These are phyloP conservation scores for Rickenella mellea DNA, from an alignment of 768 basidiomycete genomes.

Conservation along the genomic window DNA sequence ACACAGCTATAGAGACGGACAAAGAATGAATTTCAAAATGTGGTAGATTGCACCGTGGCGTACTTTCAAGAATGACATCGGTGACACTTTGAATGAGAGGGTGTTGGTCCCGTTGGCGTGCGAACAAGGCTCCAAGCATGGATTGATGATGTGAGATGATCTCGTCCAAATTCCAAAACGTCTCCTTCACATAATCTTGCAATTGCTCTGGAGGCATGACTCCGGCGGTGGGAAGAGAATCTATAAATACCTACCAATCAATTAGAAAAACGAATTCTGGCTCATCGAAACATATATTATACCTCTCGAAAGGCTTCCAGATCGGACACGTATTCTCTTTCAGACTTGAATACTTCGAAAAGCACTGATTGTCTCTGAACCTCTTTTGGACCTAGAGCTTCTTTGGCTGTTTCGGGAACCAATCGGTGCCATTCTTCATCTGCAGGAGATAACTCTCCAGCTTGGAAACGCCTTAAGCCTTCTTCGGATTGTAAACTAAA, in stretches of 20 bases:
- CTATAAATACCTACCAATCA: slow-evolving; percentile 55
- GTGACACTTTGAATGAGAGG: slow-evolving; percentile 76
- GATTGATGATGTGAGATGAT: slow-evolving; percentile 59
- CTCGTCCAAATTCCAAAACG: slow-evolving; percentile 75
- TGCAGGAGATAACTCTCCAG: slow-evolving; percentile 49
- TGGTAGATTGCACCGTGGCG: slow-evolving; percentile 12
- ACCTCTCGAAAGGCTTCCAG: slow-evolving; percentile 64
- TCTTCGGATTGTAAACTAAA: slow-evolving; percentile 54
- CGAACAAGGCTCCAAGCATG: slow-evolving; percentile 66
- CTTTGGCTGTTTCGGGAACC: slow-evolving; percentile 61
- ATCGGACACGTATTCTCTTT: slow-evolving; percentile 82
- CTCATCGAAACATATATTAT: slow-evolving; percentile 4
- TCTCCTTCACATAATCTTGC: slow-evolving; percentile 61
- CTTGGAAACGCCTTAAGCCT: slow-evolving; percentile 57
- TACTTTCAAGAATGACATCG: slow-evolving; percentile 78
- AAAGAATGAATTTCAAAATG: neutral
- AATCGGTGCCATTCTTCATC: slow-evolving; percentile 81
- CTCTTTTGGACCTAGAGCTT: slow-evolving; percentile 65
- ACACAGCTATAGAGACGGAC: slow-evolving; percentile 17
- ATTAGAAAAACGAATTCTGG: neutral
- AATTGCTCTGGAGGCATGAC: slow-evolving; percentile 49
- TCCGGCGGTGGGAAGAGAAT: slow-evolving; percentile 48
- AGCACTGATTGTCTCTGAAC: slow-evolving; percentile 79
- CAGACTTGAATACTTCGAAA: slow-evolving; percentile 85
- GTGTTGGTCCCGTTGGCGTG: slow-evolving; percentile 75